Evolutionary conservation across 768 basidiomycete genomes (phyloP), one percentile per base, ranked within the genome.

Genomic region (Agrocybe pediades): DNA sequence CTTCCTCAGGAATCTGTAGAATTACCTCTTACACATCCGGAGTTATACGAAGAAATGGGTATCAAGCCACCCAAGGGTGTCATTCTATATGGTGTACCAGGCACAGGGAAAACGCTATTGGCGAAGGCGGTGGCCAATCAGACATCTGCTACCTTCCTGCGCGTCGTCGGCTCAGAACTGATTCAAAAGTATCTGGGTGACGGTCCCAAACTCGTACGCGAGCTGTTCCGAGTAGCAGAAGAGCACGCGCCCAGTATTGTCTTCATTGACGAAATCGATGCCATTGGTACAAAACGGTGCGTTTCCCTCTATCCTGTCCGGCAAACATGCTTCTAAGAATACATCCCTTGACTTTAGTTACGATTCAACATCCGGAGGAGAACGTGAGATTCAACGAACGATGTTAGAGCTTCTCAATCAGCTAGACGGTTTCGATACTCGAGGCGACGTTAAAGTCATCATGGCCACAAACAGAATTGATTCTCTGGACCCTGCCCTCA

Each of bases 131-230:
- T 98, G 8, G 95, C 96, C 25, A 97, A 98, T 69, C 95, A 98
- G 73, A 98, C 96, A 33, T 97, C 95, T 2, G 95, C 96, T 0
- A 98, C 95, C 1, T 99, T 98, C 82, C 73, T 99, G 59, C 94
- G 95, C 48, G 91, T 99, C 44, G 95, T 98, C 46, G 96, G 97
- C 19, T 96, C 94, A 2, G 96, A 98, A 67, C 86, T 99, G 50
- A 98, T 99, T 55, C 97, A 99, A 78, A 99, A 98, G 69, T 99
- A 98, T 68, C 90, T 99, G 40, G 97, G 97, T 63, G 97, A 99
- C 63, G 96, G 97, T 11, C 95, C 96, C 24, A 99, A 98, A 73
- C 86, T 98, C 29, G 97, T 99, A 15, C 87, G 97, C 56, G 96
- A 99, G 69, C 71, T 98, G 53, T 99, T 99, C 86, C 82, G 94